Percentiles rank a stretch among this genome's conserved stretches.
Conservation (phyloP, 176 grass and related monocot species). For the Dactylis glomerata region DNA sequence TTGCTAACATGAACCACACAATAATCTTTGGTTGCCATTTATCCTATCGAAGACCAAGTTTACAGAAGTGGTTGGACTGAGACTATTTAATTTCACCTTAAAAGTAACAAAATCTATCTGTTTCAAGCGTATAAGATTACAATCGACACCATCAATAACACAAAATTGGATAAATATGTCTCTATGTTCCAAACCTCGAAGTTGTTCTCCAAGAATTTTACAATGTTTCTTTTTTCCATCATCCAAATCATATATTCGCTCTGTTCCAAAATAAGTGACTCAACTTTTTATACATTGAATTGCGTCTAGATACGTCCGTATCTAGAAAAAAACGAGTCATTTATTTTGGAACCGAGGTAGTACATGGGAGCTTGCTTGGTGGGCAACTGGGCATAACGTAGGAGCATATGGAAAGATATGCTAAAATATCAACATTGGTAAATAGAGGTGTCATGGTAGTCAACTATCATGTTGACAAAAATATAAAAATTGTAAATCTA, state of each 20-base stretch:
- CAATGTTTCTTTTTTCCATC: no score
- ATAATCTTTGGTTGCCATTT: background rate
- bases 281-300: no score
- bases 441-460: background rate
- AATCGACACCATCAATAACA: background rate
- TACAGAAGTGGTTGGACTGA: background rate
- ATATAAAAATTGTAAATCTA: background rate
- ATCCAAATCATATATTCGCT: background rate
- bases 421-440: background rate
- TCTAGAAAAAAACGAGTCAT: no score
- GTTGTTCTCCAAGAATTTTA: no score
- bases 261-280: no score
- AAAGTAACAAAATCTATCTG: background rate
- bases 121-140: background rate
- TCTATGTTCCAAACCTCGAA: background rate
- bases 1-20: background rate
- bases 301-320: no score
- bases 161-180: background rate
- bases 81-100: background rate
- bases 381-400: background rate
- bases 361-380: background rate
- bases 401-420: background rate
- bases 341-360: no score
- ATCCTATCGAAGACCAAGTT: background rate
- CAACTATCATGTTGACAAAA: background rate